Conservation (phyloP, 2,329 filamentous ascomycete genomes). For the Pseudonectria buxi region DNA sequence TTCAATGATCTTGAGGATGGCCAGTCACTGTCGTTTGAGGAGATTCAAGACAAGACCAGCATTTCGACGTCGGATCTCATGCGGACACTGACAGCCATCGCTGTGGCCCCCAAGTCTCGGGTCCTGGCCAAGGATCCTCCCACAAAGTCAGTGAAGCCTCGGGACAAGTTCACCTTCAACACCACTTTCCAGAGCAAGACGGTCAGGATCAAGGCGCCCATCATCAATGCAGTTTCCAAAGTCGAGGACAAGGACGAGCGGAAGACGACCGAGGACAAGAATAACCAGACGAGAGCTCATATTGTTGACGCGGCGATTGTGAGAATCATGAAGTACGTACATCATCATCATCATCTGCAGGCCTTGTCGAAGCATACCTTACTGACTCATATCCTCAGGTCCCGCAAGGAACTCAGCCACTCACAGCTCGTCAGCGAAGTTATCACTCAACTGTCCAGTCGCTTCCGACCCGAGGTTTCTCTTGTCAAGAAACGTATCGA, state of each 20-base stretch:
- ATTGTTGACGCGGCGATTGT: slow-evolving; percentile 72
- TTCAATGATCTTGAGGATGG: slow-evolving; percentile 70
- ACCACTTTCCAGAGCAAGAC: slow-evolving; percentile 72
- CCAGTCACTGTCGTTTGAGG: slow-evolving; percentile 54
- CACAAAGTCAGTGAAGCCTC: slow-evolving; percentile 67
- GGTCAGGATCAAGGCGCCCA: slow-evolving; percentile 82
- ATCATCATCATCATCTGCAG: neutral
- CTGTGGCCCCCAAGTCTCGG: slow-evolving; percentile 75
- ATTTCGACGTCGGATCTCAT: slow-evolving; percentile 69
- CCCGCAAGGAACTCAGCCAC: slow-evolving; percentile 66
- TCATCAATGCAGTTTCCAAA: slow-evolving; percentile 74
- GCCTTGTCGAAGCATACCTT: neutral
- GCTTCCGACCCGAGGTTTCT: slow-evolving; percentile 69
- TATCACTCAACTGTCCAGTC: slow-evolving; percentile 57
- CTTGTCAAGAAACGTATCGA: slow-evolving; percentile 81
- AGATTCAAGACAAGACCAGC: slow-evolving; percentile 76
- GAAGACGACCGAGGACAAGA: slow-evolving; percentile 68
- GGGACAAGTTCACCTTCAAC: slow-evolving; percentile 80
- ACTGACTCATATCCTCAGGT: slow-evolving; percentile 41
- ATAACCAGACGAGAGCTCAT: slow-evolving; percentile 62
- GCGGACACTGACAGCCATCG: slow-evolving; percentile 72
- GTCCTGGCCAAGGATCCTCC: slow-evolving; percentile 75
- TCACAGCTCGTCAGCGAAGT: slow-evolving; percentile 65
- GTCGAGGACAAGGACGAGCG: slow-evolving; percentile 69
- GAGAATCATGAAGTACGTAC: slow-evolving; percentile 75